These are phyloP conservation scores for Diaporthe sp. DNA, from an alignment of 2,329 filamentous ascomycete genomes.

Conservation along the genomic window DNA sequence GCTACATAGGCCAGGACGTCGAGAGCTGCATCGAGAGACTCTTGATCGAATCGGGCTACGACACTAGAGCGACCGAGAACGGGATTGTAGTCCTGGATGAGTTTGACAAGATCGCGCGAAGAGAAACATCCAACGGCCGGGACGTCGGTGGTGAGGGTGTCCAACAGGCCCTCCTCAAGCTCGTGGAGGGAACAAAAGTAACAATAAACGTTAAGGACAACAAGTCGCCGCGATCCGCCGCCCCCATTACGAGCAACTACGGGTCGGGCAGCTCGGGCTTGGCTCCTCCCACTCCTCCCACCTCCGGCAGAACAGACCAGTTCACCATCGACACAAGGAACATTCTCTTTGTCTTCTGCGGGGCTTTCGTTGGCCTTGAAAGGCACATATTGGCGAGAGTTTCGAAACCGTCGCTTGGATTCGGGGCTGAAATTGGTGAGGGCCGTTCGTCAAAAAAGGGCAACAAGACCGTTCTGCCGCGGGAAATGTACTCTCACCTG, in stretches of 20 bases:
- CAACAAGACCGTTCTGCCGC: constrained; percentile 73
- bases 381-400: constrained; percentile 91
- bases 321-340: constrained; percentile 92
- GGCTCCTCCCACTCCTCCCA: constrained; percentile 61
- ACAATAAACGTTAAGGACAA: constrained; percentile 91
- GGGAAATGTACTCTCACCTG: constrained; percentile 70
- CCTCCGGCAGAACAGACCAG: constrained; percentile 69
- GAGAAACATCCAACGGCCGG: constrained; percentile 88
- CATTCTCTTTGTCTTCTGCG: constrained; percentile 96
- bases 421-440: constrained; percentile 81
- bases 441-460: constrained; percentile 63
- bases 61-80: constrained; percentile 85
- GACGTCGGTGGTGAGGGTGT: constrained; percentile 97
- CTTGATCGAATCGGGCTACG: constrained; percentile 90
- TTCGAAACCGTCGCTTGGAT: constrained; percentile 87
- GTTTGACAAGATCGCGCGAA: constrained; percentile 95
- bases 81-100: constrained; percentile 97
- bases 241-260: constrained; percentile 68
- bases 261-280: constrained; percentile 61
- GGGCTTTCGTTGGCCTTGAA: constrained; percentile 93
- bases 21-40: constrained; percentile 94
- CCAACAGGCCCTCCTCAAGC: constrained; percentile 94
- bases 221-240: constrained; percentile 68
- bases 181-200: constrained; percentile 95
- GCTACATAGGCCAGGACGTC: constrained; percentile 98